A percentile compares a stretch with the other conserved stretches of the same genome.
These are phyloP conservation scores for Centella asiatica DNA, from an alignment of 129 eudicot genomes.

Conservation along the genomic window DNA sequence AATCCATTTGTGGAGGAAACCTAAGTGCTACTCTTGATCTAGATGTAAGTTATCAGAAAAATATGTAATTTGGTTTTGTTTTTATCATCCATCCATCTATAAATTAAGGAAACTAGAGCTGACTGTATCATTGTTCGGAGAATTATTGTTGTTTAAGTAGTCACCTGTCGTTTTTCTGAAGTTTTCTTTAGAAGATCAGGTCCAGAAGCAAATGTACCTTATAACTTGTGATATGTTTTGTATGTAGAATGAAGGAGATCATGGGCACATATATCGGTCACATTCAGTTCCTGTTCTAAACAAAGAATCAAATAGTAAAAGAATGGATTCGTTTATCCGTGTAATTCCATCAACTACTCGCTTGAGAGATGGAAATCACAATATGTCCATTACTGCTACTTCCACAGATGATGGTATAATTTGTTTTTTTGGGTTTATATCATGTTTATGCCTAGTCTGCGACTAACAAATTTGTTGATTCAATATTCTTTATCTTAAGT, in stretches of 20 bases:
- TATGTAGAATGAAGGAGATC: conserved; percentile 47
- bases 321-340: conserved; percentile 60
- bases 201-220: not conserved
- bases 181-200: not conserved
- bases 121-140: not conserved
- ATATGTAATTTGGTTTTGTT: too few relatives aligned
- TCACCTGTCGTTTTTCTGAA: not conserved
- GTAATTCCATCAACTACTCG: conserved; percentile 58
- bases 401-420: conserved; percentile 18
- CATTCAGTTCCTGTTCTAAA: conserved; percentile 55
- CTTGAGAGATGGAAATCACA: conserved; percentile 32
- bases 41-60: conserved; percentile 49
- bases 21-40: conserved; percentile 23
- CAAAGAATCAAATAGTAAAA: conserved; percentile 33
- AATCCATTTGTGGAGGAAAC: conserved; percentile 32
- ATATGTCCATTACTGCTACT: conserved; percentile 12
- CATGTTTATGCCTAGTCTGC: conserved; percentile 3
- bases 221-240: conserved; percentile 14
- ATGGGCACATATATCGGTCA: conserved; percentile 47
- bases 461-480: not conserved
- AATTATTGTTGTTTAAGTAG: not conserved
- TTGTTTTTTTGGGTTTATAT: not conserved
- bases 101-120: not conserved
- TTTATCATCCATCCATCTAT: too few relatives aligned
- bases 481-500: not conserved